A percentile compares a stretch with the other conserved stretches of the same genome.
These are phyloP conservation scores for Fusarium palustre DNA, from an alignment of 2,329 filamentous ascomycete genomes.

Conservation along the genomic window DNA sequence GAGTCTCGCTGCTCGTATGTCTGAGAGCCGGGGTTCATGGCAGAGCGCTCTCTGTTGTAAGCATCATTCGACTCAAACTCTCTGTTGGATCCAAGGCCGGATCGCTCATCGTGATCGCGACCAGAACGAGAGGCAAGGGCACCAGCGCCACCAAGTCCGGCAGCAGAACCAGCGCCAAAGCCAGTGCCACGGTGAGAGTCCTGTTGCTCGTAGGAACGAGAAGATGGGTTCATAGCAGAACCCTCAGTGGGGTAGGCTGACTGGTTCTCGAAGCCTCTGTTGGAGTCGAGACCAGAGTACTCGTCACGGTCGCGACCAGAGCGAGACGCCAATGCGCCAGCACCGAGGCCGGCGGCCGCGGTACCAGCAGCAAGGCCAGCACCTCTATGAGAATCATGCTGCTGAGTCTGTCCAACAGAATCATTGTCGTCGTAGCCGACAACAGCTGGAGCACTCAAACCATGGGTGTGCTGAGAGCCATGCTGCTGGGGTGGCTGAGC, in stretches of 20 bases:
- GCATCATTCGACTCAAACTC: neutral
- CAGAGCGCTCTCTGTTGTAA: neutral
- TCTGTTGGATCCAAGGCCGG: conserved; percentile 3
- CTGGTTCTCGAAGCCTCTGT: neutral
- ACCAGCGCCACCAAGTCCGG: neutral
- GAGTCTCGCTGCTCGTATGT: neutral
- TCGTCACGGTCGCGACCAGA: neutral
- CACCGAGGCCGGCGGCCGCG: neutral
- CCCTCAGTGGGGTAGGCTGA: neutral
- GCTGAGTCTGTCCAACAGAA: neutral
- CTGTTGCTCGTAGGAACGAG: neutral
- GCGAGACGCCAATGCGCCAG: neutral
- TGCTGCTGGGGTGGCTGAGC: conserved; percentile 4
- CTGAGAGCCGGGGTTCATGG: neutral
- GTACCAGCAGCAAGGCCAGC: conserved; percentile 1
- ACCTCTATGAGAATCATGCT: conserved; percentile 14
- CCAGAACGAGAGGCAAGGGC: neutral
- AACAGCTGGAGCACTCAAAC: neutral
- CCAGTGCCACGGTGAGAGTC: conserved; percentile 4
- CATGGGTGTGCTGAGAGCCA: neutral
- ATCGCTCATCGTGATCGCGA: neutral
- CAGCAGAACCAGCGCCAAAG: conserved; percentile 2
- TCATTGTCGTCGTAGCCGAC: neutral
- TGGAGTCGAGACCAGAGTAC: neutral
- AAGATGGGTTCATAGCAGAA: neutral